Conservation (phyloP, 306 rosid species). For the Mimosa bimucronata region DNA sequence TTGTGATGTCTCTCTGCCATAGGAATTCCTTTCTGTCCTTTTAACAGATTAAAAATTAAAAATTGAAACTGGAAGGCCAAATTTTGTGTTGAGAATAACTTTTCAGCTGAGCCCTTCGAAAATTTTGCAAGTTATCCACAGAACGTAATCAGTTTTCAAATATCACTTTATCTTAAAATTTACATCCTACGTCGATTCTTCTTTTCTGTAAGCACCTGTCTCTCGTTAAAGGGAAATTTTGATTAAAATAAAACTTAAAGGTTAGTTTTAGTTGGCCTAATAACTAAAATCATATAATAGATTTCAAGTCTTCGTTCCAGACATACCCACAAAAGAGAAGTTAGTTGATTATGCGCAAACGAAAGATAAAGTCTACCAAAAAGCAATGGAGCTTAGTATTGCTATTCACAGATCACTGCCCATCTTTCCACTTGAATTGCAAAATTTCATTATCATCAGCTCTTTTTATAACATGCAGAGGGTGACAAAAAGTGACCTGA, state of each 20-base stretch:
- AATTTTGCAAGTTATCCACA: neutral
- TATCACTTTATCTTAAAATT: no score
- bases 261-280: neutral
- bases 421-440: neutral
- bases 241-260: neutral
- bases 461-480: neutral
- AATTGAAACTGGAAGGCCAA: neutral
- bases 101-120: neutral
- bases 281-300: neutral
- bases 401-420: neutral
- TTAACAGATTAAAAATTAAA: neutral
- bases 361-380: neutral
- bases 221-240: neutral
- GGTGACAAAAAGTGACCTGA: neutral
- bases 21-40: neutral
- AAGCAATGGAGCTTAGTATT: neutral
- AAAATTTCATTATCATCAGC: neutral
- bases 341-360: neutral
- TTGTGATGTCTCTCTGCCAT: neutral
- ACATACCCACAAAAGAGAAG: neutral
- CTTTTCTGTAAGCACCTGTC: neutral
- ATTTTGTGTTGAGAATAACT: neutral
- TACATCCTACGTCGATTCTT: neutral
- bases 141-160: neutral
- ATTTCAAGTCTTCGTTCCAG: neutral